Evolutionary conservation across 805 yeast genomes (phyloP).

Genomic region (Schwanniomyces vanrijiae): DNA sequence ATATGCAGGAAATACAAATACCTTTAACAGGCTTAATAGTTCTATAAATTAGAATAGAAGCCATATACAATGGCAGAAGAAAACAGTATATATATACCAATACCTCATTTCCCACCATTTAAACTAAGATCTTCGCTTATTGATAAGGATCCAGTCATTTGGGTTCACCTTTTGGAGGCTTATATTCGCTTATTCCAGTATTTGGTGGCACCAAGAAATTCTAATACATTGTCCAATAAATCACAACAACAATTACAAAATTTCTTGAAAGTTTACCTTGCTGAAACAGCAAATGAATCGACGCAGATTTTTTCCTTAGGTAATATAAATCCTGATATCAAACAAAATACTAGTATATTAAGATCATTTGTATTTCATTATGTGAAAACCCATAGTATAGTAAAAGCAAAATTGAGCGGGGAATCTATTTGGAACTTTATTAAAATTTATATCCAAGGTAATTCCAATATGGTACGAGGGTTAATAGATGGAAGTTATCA

Average conservation of each 20-base stretch:
- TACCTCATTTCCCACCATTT: slow-evolving; percentile 75
- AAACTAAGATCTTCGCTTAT: slow-evolving; percentile 71
- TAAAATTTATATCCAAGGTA: slow-evolving; percentile 48
- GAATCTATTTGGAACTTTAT: slow-evolving; percentile 66
- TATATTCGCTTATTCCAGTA: slow-evolving; percentile 55
- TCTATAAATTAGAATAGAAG: background rate
- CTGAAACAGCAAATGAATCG: slow-evolving; percentile 62
- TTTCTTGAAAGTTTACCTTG: slow-evolving; percentile 57
- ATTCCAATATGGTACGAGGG: slow-evolving; percentile 46
- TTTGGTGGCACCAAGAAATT: slow-evolving; percentile 38
- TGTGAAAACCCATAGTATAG: slow-evolving; percentile 51
- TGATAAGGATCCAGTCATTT: slow-evolving; percentile 81
- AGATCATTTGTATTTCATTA: slow-evolving; percentile 51
- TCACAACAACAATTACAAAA: slow-evolving; percentile 58
- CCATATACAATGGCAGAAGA: background rate
- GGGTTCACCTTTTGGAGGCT: slow-evolving; percentile 70
- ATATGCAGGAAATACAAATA: background rate
- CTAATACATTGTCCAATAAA: slow-evolving; percentile 43
- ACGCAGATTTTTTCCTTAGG: slow-evolving; percentile 67
- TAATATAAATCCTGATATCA: slow-evolving; percentile 67
- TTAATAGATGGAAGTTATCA: slow-evolving; percentile 56
- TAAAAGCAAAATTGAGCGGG: slow-evolving; percentile 57
- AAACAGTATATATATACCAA: slow-evolving; percentile 43
- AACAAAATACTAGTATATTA: slow-evolving; percentile 48
- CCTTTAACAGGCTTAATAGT: background rate